Conservation (phyloP, 1,284 basidiomycete genomes). For the Cystobasidium pallidum region DNA sequence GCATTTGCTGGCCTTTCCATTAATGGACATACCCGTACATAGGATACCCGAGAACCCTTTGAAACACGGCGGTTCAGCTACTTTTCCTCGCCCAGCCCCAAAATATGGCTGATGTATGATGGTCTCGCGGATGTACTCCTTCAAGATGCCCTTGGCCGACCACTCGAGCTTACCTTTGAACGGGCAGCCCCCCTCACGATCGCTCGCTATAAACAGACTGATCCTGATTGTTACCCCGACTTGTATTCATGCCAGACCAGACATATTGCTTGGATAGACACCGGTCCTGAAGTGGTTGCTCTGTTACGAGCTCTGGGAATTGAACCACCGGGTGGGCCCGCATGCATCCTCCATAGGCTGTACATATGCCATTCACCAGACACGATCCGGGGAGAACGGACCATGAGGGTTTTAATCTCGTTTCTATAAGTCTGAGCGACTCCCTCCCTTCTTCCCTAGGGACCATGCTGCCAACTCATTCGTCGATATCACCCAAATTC, state of each 20-base stretch:
- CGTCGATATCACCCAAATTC: background rate
- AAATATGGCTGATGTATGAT: background rate
- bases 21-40: background rate
- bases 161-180: too few relatives aligned
- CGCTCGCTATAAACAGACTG: too few relatives aligned
- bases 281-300: too few relatives aligned
- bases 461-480: background rate
- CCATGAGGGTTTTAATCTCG: background rate
- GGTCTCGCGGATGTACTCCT: background rate
- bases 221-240: too few relatives aligned
- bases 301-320: too few relatives aligned
- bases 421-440: background rate
- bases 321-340: too few relatives aligned
- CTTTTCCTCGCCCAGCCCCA: background rate
- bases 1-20: too few relatives aligned
- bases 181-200: too few relatives aligned
- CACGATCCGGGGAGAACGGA: background rate
- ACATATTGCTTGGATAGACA: too few relatives aligned
- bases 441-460: background rate
- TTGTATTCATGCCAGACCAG: too few relatives aligned
- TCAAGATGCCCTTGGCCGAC: slow-evolving; percentile 1
- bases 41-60: background rate
- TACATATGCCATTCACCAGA: background rate
- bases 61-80: background rate
- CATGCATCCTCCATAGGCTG: background rate